Percentiles rank a stretch among this genome's conserved stretches.
These are phyloP conservation scores for Phaeosphaeria sp. DNA, from an alignment of 2,329 filamentous ascomycete genomes.

Conservation along the genomic window DNA sequence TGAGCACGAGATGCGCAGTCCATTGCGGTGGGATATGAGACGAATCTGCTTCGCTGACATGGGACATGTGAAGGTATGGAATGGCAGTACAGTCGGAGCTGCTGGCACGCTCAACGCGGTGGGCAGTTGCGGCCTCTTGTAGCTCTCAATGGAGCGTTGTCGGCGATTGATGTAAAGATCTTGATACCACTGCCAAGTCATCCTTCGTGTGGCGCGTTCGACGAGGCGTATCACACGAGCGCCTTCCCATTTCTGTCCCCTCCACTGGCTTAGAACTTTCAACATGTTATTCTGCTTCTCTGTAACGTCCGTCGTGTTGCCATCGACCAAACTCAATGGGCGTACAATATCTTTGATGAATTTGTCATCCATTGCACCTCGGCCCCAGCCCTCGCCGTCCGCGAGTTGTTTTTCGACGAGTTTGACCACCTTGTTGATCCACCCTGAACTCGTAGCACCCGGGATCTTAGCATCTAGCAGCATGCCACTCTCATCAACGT, in stretches of 20 bases:
- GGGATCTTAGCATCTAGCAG: conserved; percentile 73
- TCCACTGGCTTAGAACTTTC: conserved; percentile 60
- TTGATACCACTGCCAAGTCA: conserved; percentile 86
- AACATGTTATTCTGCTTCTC: conserved; percentile 49
- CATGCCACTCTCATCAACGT: conserved; percentile 85
- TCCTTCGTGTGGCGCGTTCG: conserved; percentile 79
- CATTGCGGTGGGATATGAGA: conserved; percentile 93
- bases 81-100: conserved; percentile 92
- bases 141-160: conserved; percentile 64
- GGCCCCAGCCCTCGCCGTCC: conserved; percentile 87
- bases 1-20: conserved; percentile 87
- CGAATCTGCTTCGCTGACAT: conserved; percentile 90
- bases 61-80: conserved; percentile 97
- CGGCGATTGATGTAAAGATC: conserved; percentile 73
- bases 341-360: conserved; percentile 52
- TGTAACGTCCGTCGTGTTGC: conserved; percentile 34
- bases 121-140: conserved; percentile 77
- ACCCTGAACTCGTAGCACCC: conserved; percentile 70
- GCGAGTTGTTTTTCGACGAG: conserved; percentile 87
- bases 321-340: conserved; percentile 53
- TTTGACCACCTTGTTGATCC: conserved; percentile 88
- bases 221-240: conserved; percentile 81
- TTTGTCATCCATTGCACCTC: conserved; percentile 64
- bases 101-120: conserved; percentile 76
- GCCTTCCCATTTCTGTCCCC: conserved; percentile 83